Evolutionary conservation across 1,284 basidiomycete genomes (phyloP).

Genomic region (Rhodotorula mucilaginosa): DNA sequence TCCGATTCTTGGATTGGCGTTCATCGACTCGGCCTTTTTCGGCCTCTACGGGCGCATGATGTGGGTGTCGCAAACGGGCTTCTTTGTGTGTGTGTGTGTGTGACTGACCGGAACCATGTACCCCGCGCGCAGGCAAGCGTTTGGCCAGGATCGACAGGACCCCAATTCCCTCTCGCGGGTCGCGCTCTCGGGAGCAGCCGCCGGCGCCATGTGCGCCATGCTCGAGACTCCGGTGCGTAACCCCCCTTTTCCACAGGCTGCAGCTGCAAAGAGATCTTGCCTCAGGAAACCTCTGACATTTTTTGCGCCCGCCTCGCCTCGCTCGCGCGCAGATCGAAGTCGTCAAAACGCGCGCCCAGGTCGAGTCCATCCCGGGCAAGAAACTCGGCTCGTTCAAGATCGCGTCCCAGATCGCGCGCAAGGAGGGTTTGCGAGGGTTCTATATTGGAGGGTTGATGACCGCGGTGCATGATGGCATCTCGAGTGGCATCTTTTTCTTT

Average conservation of each 20-base stretch:
- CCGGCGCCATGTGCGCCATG: slow-evolving; percentile 45
- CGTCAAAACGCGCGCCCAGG: slow-evolving; percentile 46
- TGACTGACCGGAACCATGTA: too few species aligned
- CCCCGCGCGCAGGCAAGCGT: slow-evolving; percentile 15
- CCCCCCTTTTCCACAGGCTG: too few species aligned
- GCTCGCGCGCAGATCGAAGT: slow-evolving; percentile 43
- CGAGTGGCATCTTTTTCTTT: slow-evolving; percentile 45
- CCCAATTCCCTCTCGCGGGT: slow-evolving; percentile 40
- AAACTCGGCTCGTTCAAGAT: slow-evolving; percentile 44
- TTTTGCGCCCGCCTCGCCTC: background rate
- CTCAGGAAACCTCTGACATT: background rate
- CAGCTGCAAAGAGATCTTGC: too few species aligned
- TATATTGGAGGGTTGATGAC: slow-evolving; percentile 47
- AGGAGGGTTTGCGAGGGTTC: slow-evolving; percentile 44
- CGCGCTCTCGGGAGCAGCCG: slow-evolving; percentile 43
- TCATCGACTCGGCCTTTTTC: slow-evolving; percentile 47
- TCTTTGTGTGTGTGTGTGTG: background rate
- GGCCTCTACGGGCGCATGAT: slow-evolving; percentile 45
- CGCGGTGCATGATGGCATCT: slow-evolving; percentile 43
- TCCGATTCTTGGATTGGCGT: slow-evolving; percentile 45
- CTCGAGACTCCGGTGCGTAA: slow-evolving; percentile 44
- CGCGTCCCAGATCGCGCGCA: slow-evolving; percentile 41
- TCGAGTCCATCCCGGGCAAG: slow-evolving; percentile 37
- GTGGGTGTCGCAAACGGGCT: slow-evolving; percentile 19
- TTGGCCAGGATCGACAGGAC: slow-evolving; percentile 45